Percentiles rank a stretch among this genome's conserved stretches.
Conservation (phyloP, 257 asterid species). For the Solanum pinnatisectum region DNA sequence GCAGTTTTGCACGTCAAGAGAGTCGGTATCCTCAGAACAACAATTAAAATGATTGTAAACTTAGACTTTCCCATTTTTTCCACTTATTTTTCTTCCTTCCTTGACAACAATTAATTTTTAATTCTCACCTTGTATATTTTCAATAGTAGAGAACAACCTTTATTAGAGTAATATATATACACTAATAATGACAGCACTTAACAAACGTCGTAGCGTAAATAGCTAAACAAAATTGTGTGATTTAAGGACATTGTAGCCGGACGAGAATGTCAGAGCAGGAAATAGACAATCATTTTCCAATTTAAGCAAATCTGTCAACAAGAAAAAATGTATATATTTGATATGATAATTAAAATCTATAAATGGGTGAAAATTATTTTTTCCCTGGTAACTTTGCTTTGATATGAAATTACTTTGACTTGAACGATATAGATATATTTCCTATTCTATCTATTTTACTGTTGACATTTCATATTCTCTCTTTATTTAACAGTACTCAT, state of each 20-base stretch:
- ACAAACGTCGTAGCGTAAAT: background rate
- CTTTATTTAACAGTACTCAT: background rate
- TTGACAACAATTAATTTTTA: background rate
- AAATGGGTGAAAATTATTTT: constrained; percentile 13
- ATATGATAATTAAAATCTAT: background rate
- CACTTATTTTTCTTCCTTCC: background rate
- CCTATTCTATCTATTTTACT: background rate
- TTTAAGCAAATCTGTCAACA: background rate
- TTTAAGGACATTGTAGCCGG: background rate
- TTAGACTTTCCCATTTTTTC: background rate
- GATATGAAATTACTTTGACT: background rate
- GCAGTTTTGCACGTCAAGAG: constrained; percentile 32
- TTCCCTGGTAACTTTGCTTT: background rate
- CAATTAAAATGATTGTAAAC: background rate
- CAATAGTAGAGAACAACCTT: background rate
- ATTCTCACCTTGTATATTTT: background rate
- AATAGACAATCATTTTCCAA: background rate
- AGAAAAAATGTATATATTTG: background rate
- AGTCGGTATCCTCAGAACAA: constrained; percentile 27
- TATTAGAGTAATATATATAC: background rate
- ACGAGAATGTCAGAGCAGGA: background rate
- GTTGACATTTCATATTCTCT: background rate
- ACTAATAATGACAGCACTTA: background rate
- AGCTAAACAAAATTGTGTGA: background rate
- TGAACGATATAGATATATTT: no score